A percentile compares a stretch with the other conserved stretches of the same genome.
Evolutionary conservation across 1,284 basidiomycete genomes (phyloP).

Genomic region (Boletus sp.): DNA sequence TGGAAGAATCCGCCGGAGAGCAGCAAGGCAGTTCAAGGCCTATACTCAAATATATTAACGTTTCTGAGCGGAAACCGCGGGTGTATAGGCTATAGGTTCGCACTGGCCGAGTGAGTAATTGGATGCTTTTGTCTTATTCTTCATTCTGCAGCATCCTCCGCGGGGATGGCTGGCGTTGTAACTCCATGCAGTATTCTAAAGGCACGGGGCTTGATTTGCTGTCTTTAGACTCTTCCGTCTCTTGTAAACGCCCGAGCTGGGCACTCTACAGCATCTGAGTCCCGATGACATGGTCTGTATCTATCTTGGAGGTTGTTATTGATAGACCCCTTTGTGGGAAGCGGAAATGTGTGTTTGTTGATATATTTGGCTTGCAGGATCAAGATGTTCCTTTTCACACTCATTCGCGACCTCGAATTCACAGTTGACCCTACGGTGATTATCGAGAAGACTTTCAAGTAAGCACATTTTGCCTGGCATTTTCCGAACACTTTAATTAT

Average conservation of each 20-base stretch:
- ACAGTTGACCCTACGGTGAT: constrained; percentile 47
- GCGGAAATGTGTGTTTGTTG: constrained; percentile 8
- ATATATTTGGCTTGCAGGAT: constrained; percentile 41
- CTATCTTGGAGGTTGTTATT: constrained; percentile 2
- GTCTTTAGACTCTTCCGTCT: constrained; percentile 20
- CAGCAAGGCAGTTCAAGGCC: constrained; percentile 49
- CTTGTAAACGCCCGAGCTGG: constrained; percentile 1
- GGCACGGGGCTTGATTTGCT: constrained; percentile 15
- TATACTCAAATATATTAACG: constrained; percentile 62
- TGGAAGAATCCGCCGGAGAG: constrained; percentile 44
- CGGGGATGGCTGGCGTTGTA: constrained; percentile 2
- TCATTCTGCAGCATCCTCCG: background rate
- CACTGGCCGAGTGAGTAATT: constrained; percentile 58
- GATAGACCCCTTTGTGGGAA: constrained; percentile 2
- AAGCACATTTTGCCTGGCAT: constrained; percentile 28
- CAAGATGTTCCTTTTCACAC: constrained; percentile 56
- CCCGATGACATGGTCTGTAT: constrained; percentile 1
- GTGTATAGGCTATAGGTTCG: constrained; percentile 72
- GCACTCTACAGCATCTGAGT: background rate
- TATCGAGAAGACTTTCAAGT: constrained; percentile 65
- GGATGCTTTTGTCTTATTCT: constrained; percentile 1
- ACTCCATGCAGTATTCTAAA: constrained; percentile 4
- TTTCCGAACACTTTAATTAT: constrained; percentile 22
- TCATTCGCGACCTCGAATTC: constrained; percentile 56
- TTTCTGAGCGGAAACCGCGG: constrained; percentile 63